Conservation (phyloP, 2,329 filamentous ascomycete species). For the Neopestalotiopsis sp. region DNA sequence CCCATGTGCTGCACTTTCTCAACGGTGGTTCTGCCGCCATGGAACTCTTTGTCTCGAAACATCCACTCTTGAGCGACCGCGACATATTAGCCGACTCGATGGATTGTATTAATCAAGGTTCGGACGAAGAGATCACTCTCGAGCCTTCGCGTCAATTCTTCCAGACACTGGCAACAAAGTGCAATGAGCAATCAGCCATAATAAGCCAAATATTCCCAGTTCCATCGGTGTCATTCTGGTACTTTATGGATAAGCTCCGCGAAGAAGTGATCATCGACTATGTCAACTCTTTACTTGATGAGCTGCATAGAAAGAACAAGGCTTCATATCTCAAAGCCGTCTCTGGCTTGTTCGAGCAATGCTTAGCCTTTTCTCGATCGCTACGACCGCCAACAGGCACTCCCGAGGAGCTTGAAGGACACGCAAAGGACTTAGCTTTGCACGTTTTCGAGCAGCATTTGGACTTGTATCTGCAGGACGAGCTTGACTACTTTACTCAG, state of each 20-base stretch:
- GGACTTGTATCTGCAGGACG: conserved; percentile 91
- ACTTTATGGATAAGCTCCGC: conserved; percentile 80
- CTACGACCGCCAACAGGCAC: conserved; percentile 71
- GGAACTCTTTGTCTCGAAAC: conserved; percentile 87
- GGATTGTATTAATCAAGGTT: conserved; percentile 78
- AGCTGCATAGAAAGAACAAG: conserved; percentile 77
- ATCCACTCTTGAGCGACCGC: conserved; percentile 79
- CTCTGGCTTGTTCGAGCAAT: conserved; percentile 87
- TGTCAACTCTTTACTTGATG: conserved; percentile 82
- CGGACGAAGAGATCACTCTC: conserved; percentile 72
- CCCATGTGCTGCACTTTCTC: conserved; percentile 79
- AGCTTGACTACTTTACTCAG: conserved; percentile 82
- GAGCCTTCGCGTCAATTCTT: conserved; percentile 86
- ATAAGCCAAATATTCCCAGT: conserved; percentile 85
- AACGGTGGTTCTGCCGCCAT: conserved; percentile 81
- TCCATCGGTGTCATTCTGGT: conserved; percentile 71
- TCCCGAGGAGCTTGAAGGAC: conserved; percentile 63
- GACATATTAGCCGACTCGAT: conserved; percentile 74
- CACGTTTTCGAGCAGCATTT: conserved; percentile 88
- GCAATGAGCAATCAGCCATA: conserved; percentile 81
- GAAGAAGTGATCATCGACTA: conserved; percentile 89
- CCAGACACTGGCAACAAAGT: conserved; percentile 70
- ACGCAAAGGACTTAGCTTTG: conserved; percentile 70
- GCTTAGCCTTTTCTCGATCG: conserved; percentile 75
- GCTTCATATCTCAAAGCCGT: conserved; percentile 84